phyloP scores from a whole-genome alignment of 345 rosid species.

The Brassica incana region DNA sequence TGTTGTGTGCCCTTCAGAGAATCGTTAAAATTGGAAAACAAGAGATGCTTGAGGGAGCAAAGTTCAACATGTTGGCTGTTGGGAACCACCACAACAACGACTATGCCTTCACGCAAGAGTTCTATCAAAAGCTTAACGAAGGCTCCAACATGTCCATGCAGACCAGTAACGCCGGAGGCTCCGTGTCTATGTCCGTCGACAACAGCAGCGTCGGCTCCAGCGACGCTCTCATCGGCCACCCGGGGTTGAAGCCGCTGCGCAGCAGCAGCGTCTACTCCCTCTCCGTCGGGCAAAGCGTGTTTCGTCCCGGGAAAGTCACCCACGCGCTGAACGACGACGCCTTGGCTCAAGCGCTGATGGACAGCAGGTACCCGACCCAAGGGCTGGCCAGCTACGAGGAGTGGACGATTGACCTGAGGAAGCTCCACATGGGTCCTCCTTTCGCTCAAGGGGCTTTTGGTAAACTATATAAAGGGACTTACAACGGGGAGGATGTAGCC shows the following conservation, averaged over 20 bases:
- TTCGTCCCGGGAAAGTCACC: conserved; percentile 45
- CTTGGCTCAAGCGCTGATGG: conserved; percentile 55
- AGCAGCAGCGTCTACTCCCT: conserved; percentile 35
- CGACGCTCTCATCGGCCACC: background rate
- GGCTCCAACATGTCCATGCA: background rate
- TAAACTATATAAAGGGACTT: background rate
- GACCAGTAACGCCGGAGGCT: background rate
- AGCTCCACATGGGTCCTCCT: background rate
- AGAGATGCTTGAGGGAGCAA: background rate
- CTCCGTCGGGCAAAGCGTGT: conserved; percentile 51
- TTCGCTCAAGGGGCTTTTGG: background rate
- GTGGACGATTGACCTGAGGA: background rate
- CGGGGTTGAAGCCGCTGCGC: conserved; percentile 20
- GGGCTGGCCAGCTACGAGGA: conserved; percentile 23
- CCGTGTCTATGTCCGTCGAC: background rate
- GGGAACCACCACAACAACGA: background rate
- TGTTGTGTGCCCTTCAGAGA: too few relatives aligned
- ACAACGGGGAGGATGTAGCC: background rate
- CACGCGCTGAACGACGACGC: conserved; percentile 57
- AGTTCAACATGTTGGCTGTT: background rate
- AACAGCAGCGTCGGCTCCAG: background rate
- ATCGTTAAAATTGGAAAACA: too few relatives aligned
- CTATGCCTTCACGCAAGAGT: conserved; percentile 52
- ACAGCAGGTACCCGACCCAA: conserved; percentile 45
- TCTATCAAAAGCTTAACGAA: conserved; percentile 48